These are phyloP conservation scores for Inga leiocalycina DNA, from an alignment of 306 rosid species.

Conservation along the genomic window DNA sequence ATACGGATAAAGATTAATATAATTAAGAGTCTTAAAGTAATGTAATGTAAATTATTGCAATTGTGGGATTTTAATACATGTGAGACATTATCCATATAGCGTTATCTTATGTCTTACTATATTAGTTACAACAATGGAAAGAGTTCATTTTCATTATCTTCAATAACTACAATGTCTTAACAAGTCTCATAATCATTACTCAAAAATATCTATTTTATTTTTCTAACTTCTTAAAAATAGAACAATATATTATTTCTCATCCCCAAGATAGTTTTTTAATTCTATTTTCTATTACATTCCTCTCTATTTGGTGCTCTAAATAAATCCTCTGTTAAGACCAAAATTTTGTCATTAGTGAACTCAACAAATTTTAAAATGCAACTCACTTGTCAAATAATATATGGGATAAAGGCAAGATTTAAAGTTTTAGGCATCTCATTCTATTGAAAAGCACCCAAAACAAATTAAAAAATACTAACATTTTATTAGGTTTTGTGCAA, in stretches of 20 bases:
- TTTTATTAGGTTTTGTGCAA: too few relatives aligned
- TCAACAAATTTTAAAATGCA: not conserved
- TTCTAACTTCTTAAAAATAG: not conserved
- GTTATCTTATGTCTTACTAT: too few relatives aligned
- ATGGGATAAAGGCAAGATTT: not conserved
- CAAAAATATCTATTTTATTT: not conserved
- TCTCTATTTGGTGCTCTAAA: not conserved
- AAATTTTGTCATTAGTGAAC: not conserved
- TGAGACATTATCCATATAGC: not conserved
- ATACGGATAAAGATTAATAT: not conserved
- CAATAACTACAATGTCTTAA: too few relatives aligned
- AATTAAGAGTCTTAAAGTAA: not conserved
- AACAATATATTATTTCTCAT: not conserved
- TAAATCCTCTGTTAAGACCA: not conserved
- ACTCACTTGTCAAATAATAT: not conserved
- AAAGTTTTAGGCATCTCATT: not conserved
- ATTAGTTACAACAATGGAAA: too few relatives aligned
- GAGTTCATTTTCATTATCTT: not conserved
- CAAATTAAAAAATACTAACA: too few relatives aligned
- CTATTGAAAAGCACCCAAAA: not conserved
- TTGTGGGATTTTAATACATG: not conserved
- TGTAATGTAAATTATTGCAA: not conserved
- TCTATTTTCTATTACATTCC: not conserved
- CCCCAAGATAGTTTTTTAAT: not conserved
- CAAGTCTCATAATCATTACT: not conserved